Conservation (phyloP, 2,329 filamentous ascomycete genomes). For the Exophiala sp. region DNA sequence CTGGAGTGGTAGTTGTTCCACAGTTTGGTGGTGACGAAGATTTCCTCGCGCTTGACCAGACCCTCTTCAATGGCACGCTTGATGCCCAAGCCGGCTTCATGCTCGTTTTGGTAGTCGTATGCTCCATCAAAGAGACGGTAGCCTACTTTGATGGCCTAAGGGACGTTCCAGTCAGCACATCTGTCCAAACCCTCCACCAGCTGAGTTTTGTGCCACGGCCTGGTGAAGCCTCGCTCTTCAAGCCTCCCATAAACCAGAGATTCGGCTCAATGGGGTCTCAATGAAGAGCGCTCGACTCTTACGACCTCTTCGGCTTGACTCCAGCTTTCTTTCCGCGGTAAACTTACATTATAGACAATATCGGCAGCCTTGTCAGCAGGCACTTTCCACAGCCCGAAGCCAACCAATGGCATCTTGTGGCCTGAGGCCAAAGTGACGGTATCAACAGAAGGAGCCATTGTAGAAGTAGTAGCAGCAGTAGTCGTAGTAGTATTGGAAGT, state of each 20-base stretch:
- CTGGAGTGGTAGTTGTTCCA: constrained; percentile 88
- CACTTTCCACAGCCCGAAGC: constrained; percentile 69
- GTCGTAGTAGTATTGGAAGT: background rate
- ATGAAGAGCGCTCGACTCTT: too few relatives aligned
- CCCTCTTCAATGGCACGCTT: constrained; percentile 74
- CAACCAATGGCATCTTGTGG: constrained; percentile 40
- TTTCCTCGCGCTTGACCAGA: constrained; percentile 73
- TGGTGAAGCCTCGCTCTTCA: too few relatives aligned
- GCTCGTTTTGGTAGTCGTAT: constrained; percentile 74
- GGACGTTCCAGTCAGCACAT: too few relatives aligned
- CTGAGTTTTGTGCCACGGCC: too few relatives aligned
- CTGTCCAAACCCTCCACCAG: too few relatives aligned
- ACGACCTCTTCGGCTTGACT: too few relatives aligned
- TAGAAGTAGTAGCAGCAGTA: background rate
- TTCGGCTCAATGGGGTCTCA: too few relatives aligned
- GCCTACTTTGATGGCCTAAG: constrained; percentile 51
- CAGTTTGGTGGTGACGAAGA: constrained; percentile 89
- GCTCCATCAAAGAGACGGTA: constrained; percentile 58
- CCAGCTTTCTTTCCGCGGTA: too few relatives aligned
- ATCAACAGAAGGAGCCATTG: background rate
- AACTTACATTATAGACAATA: constrained; percentile 63
- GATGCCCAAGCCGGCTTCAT: constrained; percentile 69
- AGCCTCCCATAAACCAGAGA: too few relatives aligned
- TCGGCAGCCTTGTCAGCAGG: constrained; percentile 66
- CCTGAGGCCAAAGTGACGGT: constrained; percentile 25